Base-by-base conservation (phyloP, 2,329 filamentous ascomycete species). In the Aschersonia sp. region DNA sequence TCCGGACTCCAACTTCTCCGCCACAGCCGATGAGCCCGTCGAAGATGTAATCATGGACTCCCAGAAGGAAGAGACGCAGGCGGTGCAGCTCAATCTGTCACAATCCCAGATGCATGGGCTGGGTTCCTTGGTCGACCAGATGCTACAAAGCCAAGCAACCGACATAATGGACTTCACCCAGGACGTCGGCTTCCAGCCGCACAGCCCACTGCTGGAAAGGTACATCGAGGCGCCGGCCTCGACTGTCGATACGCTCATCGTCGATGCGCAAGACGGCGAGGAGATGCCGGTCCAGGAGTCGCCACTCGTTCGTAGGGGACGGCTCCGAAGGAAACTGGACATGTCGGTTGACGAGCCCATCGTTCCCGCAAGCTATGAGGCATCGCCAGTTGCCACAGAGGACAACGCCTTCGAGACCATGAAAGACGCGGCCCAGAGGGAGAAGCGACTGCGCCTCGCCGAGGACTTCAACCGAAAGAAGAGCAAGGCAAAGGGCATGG, bases 401-500 rank as follows among this genome's bases (percentile, higher is more conserved):
- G 43, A 20, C 6, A 43, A 51, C 32, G 85, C 82, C 0, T 94
- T 92, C 60, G 71, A 76, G 48, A 64, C 82, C 38, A 79, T 95
- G 77, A 78, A 78, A 55, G 82, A 82, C 58, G 80, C 75, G 3
- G 75, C 77, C 41, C 73, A 68, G 52, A 67, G 69, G 56, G 65
- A 73, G 57, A 75, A 76, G 56, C 77, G 77, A 56, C 71, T 74
- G 46, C 66, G 68, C 5, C 58, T 59, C 6, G 59, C 62, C n/a
- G 70, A 74, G 12, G 70, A 72, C 1, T 94, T 89, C 56, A 77
- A 95, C 66, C 86, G 84, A 64, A 89, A 88, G 65, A 89, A 84
- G 62, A 94, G 87, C 67, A 82, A 85, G 60, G 91, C 89, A 0
- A 89, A 82, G 58, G 82, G 84, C 30, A 85, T 95, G 75, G 74